Evolutionary conservation across 768 basidiomycete genomes (phyloP), one percentile per base, ranked within the genome.

Genomic region (Brasilioporus rufonigricans): DNA sequence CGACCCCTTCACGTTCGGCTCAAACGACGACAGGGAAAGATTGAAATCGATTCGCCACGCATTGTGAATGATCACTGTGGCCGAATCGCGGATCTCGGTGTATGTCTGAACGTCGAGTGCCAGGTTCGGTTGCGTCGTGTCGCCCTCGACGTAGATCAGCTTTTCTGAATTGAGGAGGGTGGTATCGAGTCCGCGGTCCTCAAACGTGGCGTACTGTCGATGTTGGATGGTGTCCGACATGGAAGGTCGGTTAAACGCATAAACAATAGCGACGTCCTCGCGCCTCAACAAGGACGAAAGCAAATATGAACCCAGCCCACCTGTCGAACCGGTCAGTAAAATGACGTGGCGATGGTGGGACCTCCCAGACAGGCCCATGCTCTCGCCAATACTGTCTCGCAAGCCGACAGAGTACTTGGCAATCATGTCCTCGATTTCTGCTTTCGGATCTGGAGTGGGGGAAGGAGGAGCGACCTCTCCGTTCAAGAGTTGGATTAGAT

Each of bases 21-120:
- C n/a, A n/a, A n/a, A n/a, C n/a, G n/a, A n/a, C n/a, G n/a, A n/a
- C 29, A 83, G 64, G 12, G 75, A 71, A 2, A 81, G 71, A 53
- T 79, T 80, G 65, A 84, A 80, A 62, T 82, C 77, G 21, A 82
- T 67, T 1, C 67, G 69, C 81, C 80, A 81, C 8, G 78, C 77
- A 46, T 54, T n/a, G n/a, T n/a, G n/a, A n/a, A n/a, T n/a, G n/a
- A n/a, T n/a, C n/a, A n/a, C n/a, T n/a, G n/a, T n/a, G n/a, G n/a
- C n/a, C n/a, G n/a, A n/a, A n/a, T n/a, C n/a, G n/a, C n/a, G n/a
- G n/a, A n/a, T n/a, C n/a, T n/a, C n/a, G n/a, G n/a, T n/a, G n/a
- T n/a, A n/a, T n/a, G n/a, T n/a, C n/a, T n/a, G n/a, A n/a, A n/a
- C 39, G 29, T 63, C 57, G 13, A 75, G 52, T 18, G 63, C 67